Evolutionary conservation across 2,329 filamentous ascomycete genomes (phyloP), one percentile per base, ranked within the genome.

Genomic region (Diaporthe eres): DNA sequence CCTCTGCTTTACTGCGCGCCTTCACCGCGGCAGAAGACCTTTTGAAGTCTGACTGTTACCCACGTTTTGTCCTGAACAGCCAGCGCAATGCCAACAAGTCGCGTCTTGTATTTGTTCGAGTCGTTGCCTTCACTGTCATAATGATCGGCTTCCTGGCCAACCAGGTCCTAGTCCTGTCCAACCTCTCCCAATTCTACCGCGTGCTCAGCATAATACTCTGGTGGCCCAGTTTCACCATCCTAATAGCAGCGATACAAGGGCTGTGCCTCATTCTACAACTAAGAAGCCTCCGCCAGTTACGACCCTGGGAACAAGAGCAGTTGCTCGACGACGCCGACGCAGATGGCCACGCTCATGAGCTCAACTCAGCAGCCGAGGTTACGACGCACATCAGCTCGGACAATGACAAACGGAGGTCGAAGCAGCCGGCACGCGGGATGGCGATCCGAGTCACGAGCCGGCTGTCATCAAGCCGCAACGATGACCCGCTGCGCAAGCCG

Each of bases 1-100:
- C 86, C 1, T 86, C 86, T 0, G 85, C 85, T 1, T 82, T 87
- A 6, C 80, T 86, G 0, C 82, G 84, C 0, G 85, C 84, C 10
- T 84, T 85, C 58, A 78, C 84, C 17, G 80, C 82, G 8, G 81
- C 83, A 73, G 86, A 87, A 74, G 78, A 82, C 17, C 77, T 79
- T 5, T 81, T 88, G 19, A 81, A 84, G 68, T 81, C 81, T 37
- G 81, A 82, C 60, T 81, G 82, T 7, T 85, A 87, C 75, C 84
- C 85, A 2, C 81, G 82, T 51, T 87, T 88, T 79, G 77, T 85
- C 49, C 80, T 77, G 49, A 85, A 84, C 83, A 82, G 81, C 68
- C 79, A 83, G 31, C 80, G 81, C 77, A 87, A 87, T 77, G 81
- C 81, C 55, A 86, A 85, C 81, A 79, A 79, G 8, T 77, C 83